phyloP scores from a whole-genome alignment of 805 yeast genomes.

The Saccharomycopsis vini region DNA sequence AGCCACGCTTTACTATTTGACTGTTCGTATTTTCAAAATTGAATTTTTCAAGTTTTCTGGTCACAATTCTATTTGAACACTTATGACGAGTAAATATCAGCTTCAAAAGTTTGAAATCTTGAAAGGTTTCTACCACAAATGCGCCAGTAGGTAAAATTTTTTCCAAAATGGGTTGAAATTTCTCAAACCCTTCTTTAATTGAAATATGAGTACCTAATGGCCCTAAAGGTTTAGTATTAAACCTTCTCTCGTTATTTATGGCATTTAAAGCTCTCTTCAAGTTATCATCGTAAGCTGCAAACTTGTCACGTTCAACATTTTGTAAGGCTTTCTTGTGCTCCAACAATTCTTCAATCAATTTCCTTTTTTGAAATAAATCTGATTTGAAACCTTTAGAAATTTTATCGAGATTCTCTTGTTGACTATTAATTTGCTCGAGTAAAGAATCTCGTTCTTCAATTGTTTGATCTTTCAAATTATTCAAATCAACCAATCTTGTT shows the following conservation, averaged over 20 bases:
- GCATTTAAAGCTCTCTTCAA: conserved; percentile 35
- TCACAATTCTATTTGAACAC: conserved; percentile 32
- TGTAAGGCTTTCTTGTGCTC: conserved; percentile 6
- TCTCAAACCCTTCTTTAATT: conserved; percentile 42
- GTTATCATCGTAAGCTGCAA: conserved; percentile 43
- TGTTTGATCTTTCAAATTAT: too few relatives aligned
- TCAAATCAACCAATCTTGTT: too few relatives aligned
- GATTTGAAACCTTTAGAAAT: too few relatives aligned
- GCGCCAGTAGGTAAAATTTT: too few relatives aligned
- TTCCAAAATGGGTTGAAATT: conserved; percentile 44
- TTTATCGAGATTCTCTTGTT: too few relatives aligned
- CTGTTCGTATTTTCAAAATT: conserved; percentile 21
- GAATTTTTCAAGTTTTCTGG: conserved; percentile 49
- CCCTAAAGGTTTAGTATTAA: conserved; percentile 49
- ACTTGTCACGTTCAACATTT: conserved; percentile 19
- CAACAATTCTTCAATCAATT: conserved; percentile 21
- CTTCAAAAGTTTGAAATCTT: conserved; percentile 44
- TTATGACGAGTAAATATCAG: conserved; percentile 22
- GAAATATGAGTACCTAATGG: conserved; percentile 64
- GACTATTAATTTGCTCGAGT: too few relatives aligned
- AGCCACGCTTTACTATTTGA: conserved; percentile 20
- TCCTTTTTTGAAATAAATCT: too few relatives aligned
- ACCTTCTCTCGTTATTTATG: conserved; percentile 32
- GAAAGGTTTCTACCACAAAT: conserved; percentile 59
- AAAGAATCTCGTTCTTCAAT: too few relatives aligned